A percentile compares a stretch with the other conserved stretches of the same genome.
phyloP scores from a whole-genome alignment of 2,329 filamentous ascomycete species.

The Cladorrhinum sp. region DNA sequence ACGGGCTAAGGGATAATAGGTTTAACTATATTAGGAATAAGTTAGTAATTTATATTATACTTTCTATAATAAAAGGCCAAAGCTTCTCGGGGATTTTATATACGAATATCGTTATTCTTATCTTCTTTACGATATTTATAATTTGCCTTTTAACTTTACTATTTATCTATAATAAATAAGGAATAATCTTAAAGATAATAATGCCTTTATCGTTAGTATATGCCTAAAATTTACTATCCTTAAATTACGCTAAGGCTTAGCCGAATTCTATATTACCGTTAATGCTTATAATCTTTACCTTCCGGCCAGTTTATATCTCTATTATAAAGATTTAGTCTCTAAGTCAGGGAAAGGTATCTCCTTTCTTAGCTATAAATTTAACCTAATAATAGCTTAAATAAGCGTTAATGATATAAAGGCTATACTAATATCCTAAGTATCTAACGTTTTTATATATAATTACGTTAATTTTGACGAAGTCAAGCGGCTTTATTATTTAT shows the following conservation, averaged over 20 bases:
- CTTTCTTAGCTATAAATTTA: too few species aligned
- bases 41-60: not conserved
- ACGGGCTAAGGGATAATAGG: not conserved
- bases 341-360: too few species aligned
- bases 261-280: slow-evolving; percentile 1
- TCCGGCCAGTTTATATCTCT: not conserved
- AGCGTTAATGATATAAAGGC: too few species aligned
- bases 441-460: too few species aligned
- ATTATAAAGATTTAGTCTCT: too few species aligned
- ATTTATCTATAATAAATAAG: not conserved
- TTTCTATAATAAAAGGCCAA: not conserved
- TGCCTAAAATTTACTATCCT: not conserved
- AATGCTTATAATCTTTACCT: not conserved
- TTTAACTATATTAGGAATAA: not conserved
- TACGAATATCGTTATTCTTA: not conserved
- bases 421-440: not conserved
- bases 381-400: too few species aligned
- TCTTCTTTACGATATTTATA: not conserved
- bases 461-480: not conserved
- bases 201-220: not conserved
- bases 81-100: not conserved
- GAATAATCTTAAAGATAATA: not conserved
- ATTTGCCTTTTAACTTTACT: not conserved
- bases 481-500: not conserved
- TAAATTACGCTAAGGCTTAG: not conserved